Conservation (phyloP, 2,329 filamentous ascomycete species). For the Penicillium freii region DNA sequence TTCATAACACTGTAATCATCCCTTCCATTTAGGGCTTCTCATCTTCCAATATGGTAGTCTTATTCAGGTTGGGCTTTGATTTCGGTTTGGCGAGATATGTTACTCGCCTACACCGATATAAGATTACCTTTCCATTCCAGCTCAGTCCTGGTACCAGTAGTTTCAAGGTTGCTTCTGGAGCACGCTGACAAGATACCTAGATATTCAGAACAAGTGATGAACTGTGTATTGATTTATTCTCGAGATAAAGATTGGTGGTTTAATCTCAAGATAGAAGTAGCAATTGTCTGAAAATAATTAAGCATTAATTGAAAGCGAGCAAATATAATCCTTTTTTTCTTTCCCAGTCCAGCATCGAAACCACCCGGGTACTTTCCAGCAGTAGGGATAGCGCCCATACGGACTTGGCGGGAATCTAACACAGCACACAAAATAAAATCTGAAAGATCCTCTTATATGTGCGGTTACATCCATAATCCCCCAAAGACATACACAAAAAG, state of each 20-base stretch:
- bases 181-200: neutral
- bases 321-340: neutral
- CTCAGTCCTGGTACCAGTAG: neutral
- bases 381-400: neutral
- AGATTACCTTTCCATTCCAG: neutral
- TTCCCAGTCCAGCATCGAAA: neutral
- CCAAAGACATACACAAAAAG: neutral
- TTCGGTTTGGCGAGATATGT: too few species aligned
- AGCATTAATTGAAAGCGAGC: slow-evolving; percentile 2
- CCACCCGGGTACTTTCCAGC: neutral
- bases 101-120: too few species aligned
- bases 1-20: neutral
- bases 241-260: neutral
- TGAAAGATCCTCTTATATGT: neutral
- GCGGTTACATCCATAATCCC: neutral
- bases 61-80: neutral
- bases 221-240: neutral
- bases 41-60: neutral
- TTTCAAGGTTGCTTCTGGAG: neutral
- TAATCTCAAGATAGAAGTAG: neutral
- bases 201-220: neutral
- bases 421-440: neutral
- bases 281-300: neutral
- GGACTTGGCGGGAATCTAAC: neutral
- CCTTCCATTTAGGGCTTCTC: neutral